phyloP scores from a whole-genome alignment of 108 stramenopile species.

The Skeletonema grethae region DNA sequence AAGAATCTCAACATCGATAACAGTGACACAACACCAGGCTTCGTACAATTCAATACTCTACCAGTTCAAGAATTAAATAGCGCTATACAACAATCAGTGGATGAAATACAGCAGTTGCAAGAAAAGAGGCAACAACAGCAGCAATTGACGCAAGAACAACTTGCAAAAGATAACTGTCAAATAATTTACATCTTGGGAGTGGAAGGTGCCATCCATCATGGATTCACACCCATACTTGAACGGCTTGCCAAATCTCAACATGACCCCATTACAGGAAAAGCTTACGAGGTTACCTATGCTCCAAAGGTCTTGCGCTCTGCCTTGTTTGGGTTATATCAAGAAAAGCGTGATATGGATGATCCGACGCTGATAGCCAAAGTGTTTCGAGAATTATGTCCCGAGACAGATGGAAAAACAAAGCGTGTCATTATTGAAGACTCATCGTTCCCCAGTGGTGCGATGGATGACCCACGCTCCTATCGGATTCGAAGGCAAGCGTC shows the following conservation, averaged over 20 bases:
- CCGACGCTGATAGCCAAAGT: slow-evolving; percentile 13
- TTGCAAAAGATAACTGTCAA: slow-evolving; percentile 15
- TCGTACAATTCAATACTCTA: not conserved
- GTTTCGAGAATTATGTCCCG: slow-evolving; percentile 16
- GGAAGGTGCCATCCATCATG: slow-evolving; percentile 32
- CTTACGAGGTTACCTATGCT: slow-evolving; percentile 10
- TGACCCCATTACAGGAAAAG: not conserved
- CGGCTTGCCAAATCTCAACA: slow-evolving; percentile 13
- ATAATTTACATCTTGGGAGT: slow-evolving; percentile 36
- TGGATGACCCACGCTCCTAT: slow-evolving; percentile 29
- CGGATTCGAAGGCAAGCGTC: slow-evolving; percentile 11
- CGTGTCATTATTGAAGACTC: slow-evolving; percentile 33
- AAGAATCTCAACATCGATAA: not conserved
- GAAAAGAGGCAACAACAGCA: not conserved
- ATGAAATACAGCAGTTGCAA: slow-evolving; percentile 5
- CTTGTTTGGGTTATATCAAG: slow-evolving; percentile 13
- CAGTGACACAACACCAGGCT: not conserved
- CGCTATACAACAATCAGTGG: not conserved
- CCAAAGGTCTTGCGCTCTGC: slow-evolving; percentile 5
- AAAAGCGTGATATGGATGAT: slow-evolving; percentile 14
- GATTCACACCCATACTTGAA: slow-evolving; percentile 25
- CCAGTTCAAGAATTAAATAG: not conserved
- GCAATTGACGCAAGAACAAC: not conserved
- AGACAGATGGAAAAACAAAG: not conserved
- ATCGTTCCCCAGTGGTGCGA: slow-evolving; percentile 18